A percentile compares a stretch with the other conserved stretches of the same genome.
These are phyloP conservation scores for Musa troglodytarum DNA, from an alignment of 176 grass and related monocot genomes.

Conservation along the genomic window DNA sequence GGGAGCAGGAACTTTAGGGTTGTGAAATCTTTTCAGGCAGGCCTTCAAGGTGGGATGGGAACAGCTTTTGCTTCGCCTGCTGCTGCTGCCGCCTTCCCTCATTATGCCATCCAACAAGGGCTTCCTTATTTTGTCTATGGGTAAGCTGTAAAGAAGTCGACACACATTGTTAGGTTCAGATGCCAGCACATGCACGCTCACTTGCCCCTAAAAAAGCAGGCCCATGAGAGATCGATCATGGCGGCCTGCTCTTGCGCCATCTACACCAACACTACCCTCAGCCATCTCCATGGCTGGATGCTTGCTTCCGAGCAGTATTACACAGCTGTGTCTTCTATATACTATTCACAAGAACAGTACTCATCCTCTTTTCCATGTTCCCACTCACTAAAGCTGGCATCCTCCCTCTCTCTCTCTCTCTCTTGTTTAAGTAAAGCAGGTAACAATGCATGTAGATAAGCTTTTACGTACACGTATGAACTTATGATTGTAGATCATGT, in stretches of 20 bases:
- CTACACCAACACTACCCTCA: neutral
- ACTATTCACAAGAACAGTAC: no score
- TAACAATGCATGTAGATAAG: no score
- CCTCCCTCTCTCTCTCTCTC: neutral
- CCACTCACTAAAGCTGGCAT: no score
- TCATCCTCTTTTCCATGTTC: no score
- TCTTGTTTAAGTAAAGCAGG: no score
- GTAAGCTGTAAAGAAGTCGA: slow-evolving; percentile 8
- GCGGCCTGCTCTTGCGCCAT: neutral
- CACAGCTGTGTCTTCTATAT: no score
- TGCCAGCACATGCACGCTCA: slow-evolving; percentile 8
- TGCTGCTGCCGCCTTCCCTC: slow-evolving; percentile 46
- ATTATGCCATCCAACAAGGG: slow-evolving; percentile 94
- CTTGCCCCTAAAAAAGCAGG: neutral
- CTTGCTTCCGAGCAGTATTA: no score
- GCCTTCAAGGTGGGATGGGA: slow-evolving; percentile 66
- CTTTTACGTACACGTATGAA: neutral
- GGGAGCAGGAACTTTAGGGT: slow-evolving; percentile 70
- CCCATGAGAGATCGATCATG: neutral
- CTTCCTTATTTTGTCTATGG: slow-evolving; percentile 75
- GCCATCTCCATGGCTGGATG: neutral
- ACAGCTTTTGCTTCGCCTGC: slow-evolving; percentile 79
- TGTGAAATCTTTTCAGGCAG: slow-evolving; percentile 88
- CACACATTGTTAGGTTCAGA: neutral
- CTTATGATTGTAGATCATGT: neutral